A percentile compares a stretch with the other conserved stretches of the same genome.
Evolutionary conservation across 225 moss, liverwort and hornwort species (phyloP).

Genomic region (Bryoerythrophyllum caledonicum): DNA sequence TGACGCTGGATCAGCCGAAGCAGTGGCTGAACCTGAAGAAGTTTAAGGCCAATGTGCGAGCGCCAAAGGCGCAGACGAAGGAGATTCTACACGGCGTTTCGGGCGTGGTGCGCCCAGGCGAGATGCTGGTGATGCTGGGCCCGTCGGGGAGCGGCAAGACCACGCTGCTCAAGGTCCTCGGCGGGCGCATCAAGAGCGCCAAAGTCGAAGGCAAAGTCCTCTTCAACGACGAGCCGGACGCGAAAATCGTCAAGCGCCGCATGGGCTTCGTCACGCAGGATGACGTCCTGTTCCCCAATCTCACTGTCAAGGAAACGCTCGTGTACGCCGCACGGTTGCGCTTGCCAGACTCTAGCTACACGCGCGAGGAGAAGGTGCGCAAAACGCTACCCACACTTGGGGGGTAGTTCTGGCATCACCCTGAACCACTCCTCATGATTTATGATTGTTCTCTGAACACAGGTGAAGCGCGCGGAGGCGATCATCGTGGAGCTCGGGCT

Average conservation of each 20-base stretch:
- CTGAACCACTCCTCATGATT: no score
- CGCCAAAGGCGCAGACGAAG: slow-evolving; percentile 28
- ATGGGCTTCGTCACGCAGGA: slow-evolving; percentile 66
- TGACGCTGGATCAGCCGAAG: slow-evolving; percentile 35
- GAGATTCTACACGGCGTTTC: slow-evolving; percentile 58
- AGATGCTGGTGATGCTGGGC: slow-evolving; percentile 83
- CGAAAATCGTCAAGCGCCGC: slow-evolving; percentile 57
- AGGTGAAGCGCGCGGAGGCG: slow-evolving; percentile 44
- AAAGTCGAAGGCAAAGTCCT: slow-evolving; percentile 54
- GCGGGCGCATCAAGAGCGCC: slow-evolving; percentile 49
- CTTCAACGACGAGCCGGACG: slow-evolving; percentile 48
- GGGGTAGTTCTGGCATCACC: no score
- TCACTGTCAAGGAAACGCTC: slow-evolving; percentile 65
- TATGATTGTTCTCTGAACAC: not conserved
- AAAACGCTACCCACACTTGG: not conserved
- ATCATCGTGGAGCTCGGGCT: slow-evolving; percentile 57
- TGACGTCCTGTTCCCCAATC: slow-evolving; percentile 51
- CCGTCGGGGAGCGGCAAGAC: slow-evolving; percentile 91
- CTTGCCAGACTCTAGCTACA: slow-evolving; percentile 32
- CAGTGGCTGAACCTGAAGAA: slow-evolving; percentile 61
- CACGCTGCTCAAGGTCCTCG: slow-evolving; percentile 63
- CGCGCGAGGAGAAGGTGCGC: slow-evolving; percentile 40
- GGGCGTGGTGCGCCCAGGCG: slow-evolving; percentile 65
- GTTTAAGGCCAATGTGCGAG: slow-evolving; percentile 26
- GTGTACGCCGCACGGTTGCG: slow-evolving; percentile 54